Percentiles rank a stretch among this genome's conserved stretches.
phyloP scores from a whole-genome alignment of 257 asterid genomes.

The Capsicum pubescens region DNA sequence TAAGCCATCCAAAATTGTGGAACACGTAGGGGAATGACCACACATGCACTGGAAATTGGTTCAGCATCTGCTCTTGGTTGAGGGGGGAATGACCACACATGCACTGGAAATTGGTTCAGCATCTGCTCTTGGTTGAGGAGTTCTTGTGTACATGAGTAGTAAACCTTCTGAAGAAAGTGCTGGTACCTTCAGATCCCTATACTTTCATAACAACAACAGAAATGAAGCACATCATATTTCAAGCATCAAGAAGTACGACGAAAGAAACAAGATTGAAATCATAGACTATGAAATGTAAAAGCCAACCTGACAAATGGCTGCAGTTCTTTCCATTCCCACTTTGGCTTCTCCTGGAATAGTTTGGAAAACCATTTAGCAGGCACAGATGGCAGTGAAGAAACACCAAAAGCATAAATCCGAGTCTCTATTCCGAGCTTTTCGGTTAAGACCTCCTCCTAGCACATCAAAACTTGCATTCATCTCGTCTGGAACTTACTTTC shows the following conservation, averaged over 20 bases:
- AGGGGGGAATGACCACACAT: conserved; percentile 26
- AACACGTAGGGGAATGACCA: background rate
- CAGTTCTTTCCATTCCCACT: conserved; percentile 95
- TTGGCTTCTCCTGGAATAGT: conserved; percentile 66
- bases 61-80: conserved; percentile 78
- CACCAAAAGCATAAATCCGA: conserved; percentile 67
- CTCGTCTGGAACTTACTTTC: conserved; percentile 65
- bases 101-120: conserved; percentile 86
- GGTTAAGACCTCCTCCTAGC: conserved; percentile 85
- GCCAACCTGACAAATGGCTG: conserved; percentile 79
- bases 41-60: conserved; percentile 71
- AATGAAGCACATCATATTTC: conserved; percentile 9
- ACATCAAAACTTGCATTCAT: conserved; percentile 63
- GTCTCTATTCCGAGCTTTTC: conserved; percentile 80
- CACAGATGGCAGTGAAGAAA: conserved; percentile 70
- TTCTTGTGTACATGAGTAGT: conserved; percentile 84
- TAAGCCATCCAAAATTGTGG: background rate
- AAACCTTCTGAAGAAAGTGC: conserved; percentile 89
- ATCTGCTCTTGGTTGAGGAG: conserved; percentile 72
- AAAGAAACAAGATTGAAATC: conserved; percentile 18
- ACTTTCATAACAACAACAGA: conserved; percentile 24
- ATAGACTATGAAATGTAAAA: conserved; percentile 12
- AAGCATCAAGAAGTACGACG: conserved; percentile 27
- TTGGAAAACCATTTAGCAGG: conserved; percentile 73
- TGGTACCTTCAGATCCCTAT: conserved; percentile 84